A percentile compares a stretch with the other conserved stretches of the same genome.
Evolutionary conservation across 768 basidiomycete genomes (phyloP).

Genomic region (Leccinum imitatum): DNA sequence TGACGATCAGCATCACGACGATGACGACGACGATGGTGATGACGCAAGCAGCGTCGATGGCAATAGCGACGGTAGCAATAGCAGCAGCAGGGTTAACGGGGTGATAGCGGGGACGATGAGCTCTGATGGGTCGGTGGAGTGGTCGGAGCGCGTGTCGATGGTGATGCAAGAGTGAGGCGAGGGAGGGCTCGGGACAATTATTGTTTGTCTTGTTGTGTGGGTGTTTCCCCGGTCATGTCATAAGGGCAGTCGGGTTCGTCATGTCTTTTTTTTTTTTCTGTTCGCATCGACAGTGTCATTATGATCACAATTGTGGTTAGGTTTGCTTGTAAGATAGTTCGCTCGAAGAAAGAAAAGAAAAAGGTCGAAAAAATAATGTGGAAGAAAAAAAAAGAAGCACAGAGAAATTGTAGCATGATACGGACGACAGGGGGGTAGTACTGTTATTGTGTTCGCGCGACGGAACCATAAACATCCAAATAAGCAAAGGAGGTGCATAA

Average conservation of each 20-base stretch:
- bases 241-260: neutral
- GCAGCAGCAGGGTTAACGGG: neutral
- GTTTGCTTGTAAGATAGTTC: constrained; percentile 31
- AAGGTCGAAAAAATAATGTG: neutral
- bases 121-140: constrained; percentile 7
- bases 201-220: neutral
- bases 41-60: neutral
- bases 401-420: constrained; percentile 24
- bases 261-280: neutral
- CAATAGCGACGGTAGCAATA: neutral
- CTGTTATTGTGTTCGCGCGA: constrained; percentile 1
- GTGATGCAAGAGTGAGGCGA: constrained; percentile 20
- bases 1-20: neutral
- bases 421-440: constrained; percentile 19
- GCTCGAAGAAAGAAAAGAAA: neutral
- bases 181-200: neutral
- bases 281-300: constrained; percentile 1
- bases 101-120: neutral
- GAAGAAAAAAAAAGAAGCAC: neutral
- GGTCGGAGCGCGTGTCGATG: constrained; percentile 15
- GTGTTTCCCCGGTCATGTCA: neutral
- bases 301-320: constrained; percentile 25
- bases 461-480: constrained; percentile 4
- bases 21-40: neutral
- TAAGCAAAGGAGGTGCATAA: neutral